Percentiles rank a stretch among this genome's conserved stretches.
phyloP scores from a whole-genome alignment of 805 yeast genomes.

The Ogataea corticis region DNA sequence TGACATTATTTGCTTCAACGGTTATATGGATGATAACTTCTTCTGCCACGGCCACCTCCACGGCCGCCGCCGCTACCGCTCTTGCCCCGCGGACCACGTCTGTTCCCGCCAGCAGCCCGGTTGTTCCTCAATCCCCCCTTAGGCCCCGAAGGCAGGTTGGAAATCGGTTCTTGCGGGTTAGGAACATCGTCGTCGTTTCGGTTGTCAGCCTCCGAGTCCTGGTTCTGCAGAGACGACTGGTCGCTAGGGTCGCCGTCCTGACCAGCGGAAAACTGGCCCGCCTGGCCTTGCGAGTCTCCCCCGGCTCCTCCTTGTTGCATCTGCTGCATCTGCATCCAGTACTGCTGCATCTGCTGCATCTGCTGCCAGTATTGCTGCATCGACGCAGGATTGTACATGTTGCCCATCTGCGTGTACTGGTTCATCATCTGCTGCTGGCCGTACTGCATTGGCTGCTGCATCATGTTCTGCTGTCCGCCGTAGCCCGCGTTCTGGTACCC shows the following conservation, averaged over 20 bases:
- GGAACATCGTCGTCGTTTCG: constrained; percentile 36
- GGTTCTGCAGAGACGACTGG: no score
- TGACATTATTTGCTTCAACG: constrained; percentile 11
- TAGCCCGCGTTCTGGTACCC: constrained; percentile 30
- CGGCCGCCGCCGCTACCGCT: constrained; percentile 1
- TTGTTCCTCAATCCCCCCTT: constrained; percentile 28
- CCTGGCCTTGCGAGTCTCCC: constrained; percentile 3
- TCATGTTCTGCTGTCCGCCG: constrained; percentile 23
- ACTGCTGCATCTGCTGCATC: constrained; percentile 53
- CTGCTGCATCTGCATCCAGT: constrained; percentile 37
- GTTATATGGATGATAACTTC: constrained; percentile 36
- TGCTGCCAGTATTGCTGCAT: constrained; percentile 61
- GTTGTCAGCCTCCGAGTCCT: constrained; percentile 12
- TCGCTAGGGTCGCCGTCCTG: constrained; percentile 3
- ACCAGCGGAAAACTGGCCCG: background rate
- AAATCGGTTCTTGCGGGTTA: constrained; percentile 35
- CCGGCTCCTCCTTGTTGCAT: constrained; percentile 25
- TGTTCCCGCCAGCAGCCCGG: constrained; percentile 15
- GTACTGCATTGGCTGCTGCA: constrained; percentile 31
- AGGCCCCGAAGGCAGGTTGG: constrained; percentile 37
- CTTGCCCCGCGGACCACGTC: constrained; percentile 16
- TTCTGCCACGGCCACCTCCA: constrained; percentile 20
- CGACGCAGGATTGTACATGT: constrained; percentile 23
- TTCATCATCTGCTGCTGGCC: constrained; percentile 33
- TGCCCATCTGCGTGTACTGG: constrained; percentile 36